A percentile compares a stretch with the other conserved stretches of the same genome.
These are phyloP conservation scores for Colletotrichum abscissum DNA, from an alignment of 2,329 filamentous ascomycete species.

Conservation along the genomic window DNA sequence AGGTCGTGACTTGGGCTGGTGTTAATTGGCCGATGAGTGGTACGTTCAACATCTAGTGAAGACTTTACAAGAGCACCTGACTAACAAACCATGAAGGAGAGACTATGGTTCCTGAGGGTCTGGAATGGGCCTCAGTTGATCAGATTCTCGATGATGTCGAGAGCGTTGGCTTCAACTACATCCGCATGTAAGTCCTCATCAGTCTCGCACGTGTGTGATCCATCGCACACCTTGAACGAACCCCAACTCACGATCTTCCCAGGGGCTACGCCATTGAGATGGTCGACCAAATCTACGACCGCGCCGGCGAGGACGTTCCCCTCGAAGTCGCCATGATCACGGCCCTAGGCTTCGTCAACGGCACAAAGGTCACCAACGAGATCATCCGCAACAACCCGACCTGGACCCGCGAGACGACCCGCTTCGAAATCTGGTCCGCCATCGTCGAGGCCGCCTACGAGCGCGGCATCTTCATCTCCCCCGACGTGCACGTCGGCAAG, in stretches of 20 bases:
- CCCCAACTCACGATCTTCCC: too few relatives aligned
- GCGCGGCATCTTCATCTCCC: slow-evolving; percentile 52
- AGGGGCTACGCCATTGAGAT: slow-evolving; percentile 66
- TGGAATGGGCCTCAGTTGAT: slow-evolving; percentile 63
- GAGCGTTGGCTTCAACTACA: slow-evolving; percentile 64
- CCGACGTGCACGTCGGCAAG: slow-evolving; percentile 53
- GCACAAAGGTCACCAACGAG: slow-evolving; percentile 55
- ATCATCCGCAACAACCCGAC: slow-evolving; percentile 62
- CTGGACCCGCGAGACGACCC: slow-evolving; percentile 65
- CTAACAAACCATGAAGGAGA: slow-evolving; percentile 64
- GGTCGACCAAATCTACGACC: slow-evolving; percentile 61
- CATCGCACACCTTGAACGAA: too few relatives aligned
- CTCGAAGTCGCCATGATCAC: slow-evolving; percentile 51
- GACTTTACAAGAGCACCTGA: slow-evolving; percentile 63
- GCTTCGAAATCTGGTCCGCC: slow-evolving; percentile 54
- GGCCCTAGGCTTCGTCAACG: slow-evolving; percentile 59
- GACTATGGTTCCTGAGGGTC: slow-evolving; percentile 67
- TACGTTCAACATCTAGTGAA: slow-evolving; percentile 59
- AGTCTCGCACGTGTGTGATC: not conserved
- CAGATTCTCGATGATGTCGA: slow-evolving; percentile 61
- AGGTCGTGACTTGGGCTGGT: slow-evolving; percentile 55
- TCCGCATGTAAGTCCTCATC: slow-evolving; percentile 51
- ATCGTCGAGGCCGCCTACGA: slow-evolving; percentile 22
- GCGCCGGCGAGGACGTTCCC: slow-evolving; percentile 51
- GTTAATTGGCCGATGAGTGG: slow-evolving; percentile 65